phyloP scores from a whole-genome alignment of 352 stramenopile species.

The Elongisporangium prolatum region DNA sequence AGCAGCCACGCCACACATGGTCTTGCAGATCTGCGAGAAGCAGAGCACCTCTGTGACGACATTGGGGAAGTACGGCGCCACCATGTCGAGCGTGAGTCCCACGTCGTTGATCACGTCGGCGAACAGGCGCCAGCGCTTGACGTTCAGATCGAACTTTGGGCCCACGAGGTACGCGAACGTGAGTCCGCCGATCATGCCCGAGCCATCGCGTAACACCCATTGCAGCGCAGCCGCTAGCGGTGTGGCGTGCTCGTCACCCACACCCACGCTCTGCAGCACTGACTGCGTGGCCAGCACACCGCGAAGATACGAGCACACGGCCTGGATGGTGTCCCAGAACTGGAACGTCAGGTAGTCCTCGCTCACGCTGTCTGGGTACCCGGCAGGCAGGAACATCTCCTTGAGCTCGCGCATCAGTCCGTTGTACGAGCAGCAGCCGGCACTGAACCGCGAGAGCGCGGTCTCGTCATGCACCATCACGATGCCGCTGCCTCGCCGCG shows the following conservation, averaged over 20 bases:
- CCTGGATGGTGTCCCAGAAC: conserved; percentile 93
- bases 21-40: conserved; percentile 90
- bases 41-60: conserved; percentile 71
- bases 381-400: conserved; percentile 83
- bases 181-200: conserved; percentile 88
- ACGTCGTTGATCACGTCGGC: conserved; percentile 97
- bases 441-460: conserved; percentile 4
- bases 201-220: conserved; percentile 74
- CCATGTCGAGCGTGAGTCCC: conserved; percentile 88
- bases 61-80: conserved; percentile 64
- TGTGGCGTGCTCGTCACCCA: conserved; percentile 85
- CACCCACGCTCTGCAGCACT: conserved; percentile 90
- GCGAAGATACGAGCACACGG: conserved; percentile 93
- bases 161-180: conserved; percentile 91
- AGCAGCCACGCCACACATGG: conserved; percentile 93
- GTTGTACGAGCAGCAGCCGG: conserved; percentile 22
- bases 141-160: conserved; percentile 91
- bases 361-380: conserved; percentile 82
- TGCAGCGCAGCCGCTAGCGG: conserved; percentile 70
- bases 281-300: conserved; percentile 92
- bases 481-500: conserved; percentile 4
- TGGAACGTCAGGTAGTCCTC: conserved; percentile 94
- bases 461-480: background rate
- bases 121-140: conserved; percentile 96
- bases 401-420: conserved; percentile 55